phyloP scores from a whole-genome alignment of 2,329 filamentous ascomycete species.

The Botryotinia convoluta region DNA sequence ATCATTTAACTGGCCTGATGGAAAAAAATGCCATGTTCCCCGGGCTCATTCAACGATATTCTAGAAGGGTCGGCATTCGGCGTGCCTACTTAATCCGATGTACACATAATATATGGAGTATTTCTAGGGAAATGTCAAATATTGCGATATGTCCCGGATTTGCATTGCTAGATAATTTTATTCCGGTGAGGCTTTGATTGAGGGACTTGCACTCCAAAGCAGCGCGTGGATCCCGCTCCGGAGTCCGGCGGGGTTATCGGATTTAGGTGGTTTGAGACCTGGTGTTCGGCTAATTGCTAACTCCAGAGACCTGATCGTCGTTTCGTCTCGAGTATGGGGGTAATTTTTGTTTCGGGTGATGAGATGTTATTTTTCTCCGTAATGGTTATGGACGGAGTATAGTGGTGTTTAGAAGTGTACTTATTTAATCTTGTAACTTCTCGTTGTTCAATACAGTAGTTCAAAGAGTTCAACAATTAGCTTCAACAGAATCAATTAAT shows the following conservation, averaged over 20 bases:
- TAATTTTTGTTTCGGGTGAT: not conserved
- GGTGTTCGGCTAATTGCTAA: not conserved
- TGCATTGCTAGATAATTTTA: not conserved
- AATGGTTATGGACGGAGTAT: not conserved
- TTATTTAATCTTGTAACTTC: not conserved
- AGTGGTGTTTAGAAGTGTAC: not conserved
- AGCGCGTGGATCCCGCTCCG: not conserved
- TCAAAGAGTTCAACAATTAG: not conserved
- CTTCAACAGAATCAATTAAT: not conserved
- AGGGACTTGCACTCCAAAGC: not conserved
- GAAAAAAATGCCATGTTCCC: not conserved
- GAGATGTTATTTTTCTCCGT: not conserved
- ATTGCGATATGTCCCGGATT: not conserved
- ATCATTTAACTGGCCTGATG: not conserved
- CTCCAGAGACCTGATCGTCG: not conserved
- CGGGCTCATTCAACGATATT: not conserved
- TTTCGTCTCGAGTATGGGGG: not conserved
- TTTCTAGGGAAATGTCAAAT: not conserved
- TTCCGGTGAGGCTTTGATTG: not conserved
- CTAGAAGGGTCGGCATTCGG: not conserved
- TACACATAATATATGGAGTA: not conserved
- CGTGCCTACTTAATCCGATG: not conserved
- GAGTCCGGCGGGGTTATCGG: not conserved
- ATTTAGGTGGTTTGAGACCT: not conserved
- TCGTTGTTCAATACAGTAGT: not conserved